These are phyloP conservation scores for Bullera alba DNA, from an alignment of 768 basidiomycete genomes.

Conservation along the genomic window DNA sequence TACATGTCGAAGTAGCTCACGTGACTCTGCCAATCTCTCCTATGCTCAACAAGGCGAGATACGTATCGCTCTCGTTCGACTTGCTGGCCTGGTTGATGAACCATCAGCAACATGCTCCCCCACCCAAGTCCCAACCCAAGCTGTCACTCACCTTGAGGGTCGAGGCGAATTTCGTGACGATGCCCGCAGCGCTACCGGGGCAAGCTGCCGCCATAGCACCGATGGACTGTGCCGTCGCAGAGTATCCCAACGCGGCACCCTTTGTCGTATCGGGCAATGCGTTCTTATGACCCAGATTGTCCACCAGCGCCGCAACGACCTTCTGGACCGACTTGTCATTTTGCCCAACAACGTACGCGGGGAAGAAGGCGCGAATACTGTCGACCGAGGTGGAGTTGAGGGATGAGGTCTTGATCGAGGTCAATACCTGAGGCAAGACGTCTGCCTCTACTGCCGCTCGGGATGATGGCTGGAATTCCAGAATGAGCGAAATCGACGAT, in stretches of 20 bases:
- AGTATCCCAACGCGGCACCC: constrained; percentile 37
- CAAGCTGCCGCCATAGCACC: constrained; percentile 71
- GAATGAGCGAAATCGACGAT: constrained; percentile 54
- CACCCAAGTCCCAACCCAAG: not conserved
- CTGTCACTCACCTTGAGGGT: constrained; percentile 58
- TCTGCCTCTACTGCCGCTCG: constrained; percentile 25
- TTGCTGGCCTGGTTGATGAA: constrained; percentile 48
- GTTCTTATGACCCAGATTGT: constrained; percentile 57
- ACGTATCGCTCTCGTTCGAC: constrained; percentile 60
- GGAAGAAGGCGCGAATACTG: constrained; percentile 72
- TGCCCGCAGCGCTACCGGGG: constrained; percentile 66
- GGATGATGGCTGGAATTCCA: constrained; percentile 32
- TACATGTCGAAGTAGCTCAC: constrained; percentile 50
- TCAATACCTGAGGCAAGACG: constrained; percentile 42
- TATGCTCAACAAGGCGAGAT: constrained; percentile 76
- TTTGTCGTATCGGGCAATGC: constrained; percentile 37
- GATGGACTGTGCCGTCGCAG: constrained; percentile 77
- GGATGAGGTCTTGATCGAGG: constrained; percentile 68
- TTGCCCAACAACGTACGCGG: constrained; percentile 73
- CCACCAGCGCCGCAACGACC: constrained; percentile 68
- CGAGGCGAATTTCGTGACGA: constrained; percentile 78
- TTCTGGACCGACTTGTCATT: constrained; percentile 66
- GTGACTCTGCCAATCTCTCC: constrained; percentile 89
- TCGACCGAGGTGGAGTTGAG: constrained; percentile 73
- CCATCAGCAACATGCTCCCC: constrained; percentile 8